Evolutionary conservation across 345 rosid species (phyloP), one percentile per base, ranked within the genome.

Genomic region (Salix udensis): DNA sequence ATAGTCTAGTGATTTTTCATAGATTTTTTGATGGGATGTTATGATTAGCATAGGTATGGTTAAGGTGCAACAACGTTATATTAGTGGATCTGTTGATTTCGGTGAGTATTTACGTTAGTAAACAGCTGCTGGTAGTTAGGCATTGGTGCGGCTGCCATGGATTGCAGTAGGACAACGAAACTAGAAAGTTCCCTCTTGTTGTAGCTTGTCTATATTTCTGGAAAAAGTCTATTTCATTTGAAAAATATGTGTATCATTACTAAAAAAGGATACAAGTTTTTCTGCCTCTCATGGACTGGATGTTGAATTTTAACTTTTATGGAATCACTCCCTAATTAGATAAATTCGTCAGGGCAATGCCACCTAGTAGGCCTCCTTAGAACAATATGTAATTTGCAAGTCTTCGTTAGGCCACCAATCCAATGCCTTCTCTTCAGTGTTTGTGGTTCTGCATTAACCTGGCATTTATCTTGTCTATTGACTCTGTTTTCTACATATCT

Each of bases 401-500:
- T 30, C 9, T 30, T 31, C 16, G 23, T 2, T 19, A 34, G 42
- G 37, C 34, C 24, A 55, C n/a, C 62, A 9, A 55, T n/a, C 3
- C 10, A 2, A 34, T 5, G 15, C 19, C 23, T 6, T 42, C 26
- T 46, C 64, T 46, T 28, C n/a, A 12, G 61, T 12, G 50, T 66
- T 36, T 12, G 50, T 65, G n/a, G 53, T 2, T 44, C 13, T 16
- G 67, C 65, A 48, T 48, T 9, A 13, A 19, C 34, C 2, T 21
- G 37, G 21, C 67, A 48, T 48, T 12, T 21, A 68, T 76, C 68
- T 40, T 80, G 5, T 50, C 21, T 30, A 55, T 18, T 66, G 55
- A 74, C 53, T 19, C 37, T 80, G 24, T 77, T 55, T 62, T 74
- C 37, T 58, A 2, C 9, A 58, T 48, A 24, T 50, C 21, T 82